Evolutionary conservation across 805 yeast species (phyloP).

Genomic region (Pichia insulana): DNA sequence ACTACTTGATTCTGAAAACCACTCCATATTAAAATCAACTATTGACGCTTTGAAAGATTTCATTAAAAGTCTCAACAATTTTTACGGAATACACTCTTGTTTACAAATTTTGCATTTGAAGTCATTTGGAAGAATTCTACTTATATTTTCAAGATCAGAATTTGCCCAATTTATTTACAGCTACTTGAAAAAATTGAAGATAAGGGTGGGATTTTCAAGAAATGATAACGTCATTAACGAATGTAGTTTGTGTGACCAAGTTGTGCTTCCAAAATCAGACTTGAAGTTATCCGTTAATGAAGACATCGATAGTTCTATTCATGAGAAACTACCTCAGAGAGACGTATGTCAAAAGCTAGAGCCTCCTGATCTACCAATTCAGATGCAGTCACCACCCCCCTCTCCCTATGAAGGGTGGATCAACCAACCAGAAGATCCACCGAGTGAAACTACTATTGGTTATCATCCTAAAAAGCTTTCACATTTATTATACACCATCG

Average conservation of each 20-base stretch:
- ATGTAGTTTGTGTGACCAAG: neutral
- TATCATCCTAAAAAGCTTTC: conserved; percentile 24
- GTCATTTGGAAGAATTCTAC: conserved; percentile 21
- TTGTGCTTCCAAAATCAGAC: neutral
- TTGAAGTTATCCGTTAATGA: no score
- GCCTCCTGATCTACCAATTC: conserved; percentile 24
- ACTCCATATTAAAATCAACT: conserved; percentile 15
- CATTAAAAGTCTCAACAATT: neutral
- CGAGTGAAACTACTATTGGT: conserved; percentile 23
- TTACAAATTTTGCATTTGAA: conserved; percentile 13
- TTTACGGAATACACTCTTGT: conserved; percentile 2
- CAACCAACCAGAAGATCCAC: conserved; percentile 26
- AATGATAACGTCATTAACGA: conserved; percentile 11
- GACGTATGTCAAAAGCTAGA: conserved; percentile 8
- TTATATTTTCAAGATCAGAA: conserved; percentile 18
- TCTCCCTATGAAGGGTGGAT: conserved; percentile 29
- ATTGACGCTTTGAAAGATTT: conserved; percentile 9
- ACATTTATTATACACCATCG: conserved; percentile 22
- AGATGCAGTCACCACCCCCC: conserved; percentile 29
- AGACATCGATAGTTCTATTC: neutral
- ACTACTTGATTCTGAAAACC: conserved; percentile 14
- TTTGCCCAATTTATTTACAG: conserved; percentile 13
- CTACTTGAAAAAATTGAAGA: conserved; percentile 13
- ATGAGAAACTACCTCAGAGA: conserved; percentile 7
- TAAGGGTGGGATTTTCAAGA: conserved; percentile 18